Base-by-base conservation (phyloP, 495 filamentous ascomycete species). In the Penicillium crystallinum region DNA sequence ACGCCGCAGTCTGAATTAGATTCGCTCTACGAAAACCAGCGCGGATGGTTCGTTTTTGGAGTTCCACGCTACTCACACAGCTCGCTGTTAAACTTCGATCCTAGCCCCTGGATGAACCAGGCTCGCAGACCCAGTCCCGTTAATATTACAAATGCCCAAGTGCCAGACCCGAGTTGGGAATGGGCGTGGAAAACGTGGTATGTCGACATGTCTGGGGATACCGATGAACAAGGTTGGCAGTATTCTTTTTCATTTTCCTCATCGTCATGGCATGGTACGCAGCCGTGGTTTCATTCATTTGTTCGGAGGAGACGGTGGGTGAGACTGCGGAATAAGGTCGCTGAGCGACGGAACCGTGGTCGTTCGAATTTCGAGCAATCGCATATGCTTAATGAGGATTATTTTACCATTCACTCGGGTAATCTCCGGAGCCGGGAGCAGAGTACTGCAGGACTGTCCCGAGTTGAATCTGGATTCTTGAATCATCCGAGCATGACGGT, bases 121-220 rank as follows among this genome's bases (percentile, higher is more conserved):
- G 80, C 78, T 33, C 79, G 83, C 49, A 83, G 85, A 54, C 71
- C 85, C 23, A 91, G 86, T 51, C 80, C 88, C 15, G 93, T 95
- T 53, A 81, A 93, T 63, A 95, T 96, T 52, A 81, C 84, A 46
- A 95, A 91, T 52, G 90, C 92, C 1, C 95, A 97, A 64, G 76
- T 95, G 2, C 93, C 95, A 0, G 95, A 97, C 64, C 95, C 95
- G 3, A 89, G 85, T 61, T 99, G 95, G 95, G 81, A 87, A 68
- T 98, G 93, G 93, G 86, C 80, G 4, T 99, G 93, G 95, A 82
- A 86, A 51, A 84, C 85, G 33, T 99, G 95, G 95, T 90, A 88
- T 56, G 84, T 96, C 19, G 91, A 99, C 62, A 89, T 90, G 78
- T 85, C 88, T 7, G 81, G 82, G n/a, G 83, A 88, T 54, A 82